A percentile compares a stretch with the other conserved stretches of the same genome.
Conservation (phyloP, 2,329 filamentous ascomycete species). For the Colletotrichum eremochloae region DNA sequence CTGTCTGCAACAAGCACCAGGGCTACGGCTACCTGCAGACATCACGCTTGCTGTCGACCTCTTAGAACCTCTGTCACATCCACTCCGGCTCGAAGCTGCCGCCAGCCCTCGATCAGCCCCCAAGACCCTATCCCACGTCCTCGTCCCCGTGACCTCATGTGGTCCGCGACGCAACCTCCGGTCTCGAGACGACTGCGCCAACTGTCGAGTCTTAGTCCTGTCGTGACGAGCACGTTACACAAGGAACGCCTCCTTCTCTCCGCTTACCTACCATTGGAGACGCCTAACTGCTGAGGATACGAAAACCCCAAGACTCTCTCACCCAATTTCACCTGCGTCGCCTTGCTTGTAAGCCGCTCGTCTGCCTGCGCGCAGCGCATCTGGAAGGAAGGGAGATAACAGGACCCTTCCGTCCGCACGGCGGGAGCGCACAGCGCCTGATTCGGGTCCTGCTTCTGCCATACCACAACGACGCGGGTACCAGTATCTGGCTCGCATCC, state of each 20-base stretch:
- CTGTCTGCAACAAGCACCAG: slow-evolving; percentile 37
- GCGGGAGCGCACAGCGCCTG: slow-evolving; percentile 33
- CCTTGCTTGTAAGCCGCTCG: slow-evolving; percentile 13
- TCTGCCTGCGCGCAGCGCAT: slow-evolving; percentile 28
- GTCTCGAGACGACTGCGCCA: slow-evolving; percentile 42
- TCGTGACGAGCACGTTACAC: slow-evolving; percentile 48
- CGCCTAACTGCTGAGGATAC: slow-evolving; percentile 51
- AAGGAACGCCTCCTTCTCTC: slow-evolving; percentile 50
- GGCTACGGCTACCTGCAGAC: slow-evolving; percentile 42
- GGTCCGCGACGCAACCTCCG: slow-evolving; percentile 41
- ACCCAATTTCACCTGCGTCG: slow-evolving; percentile 2
- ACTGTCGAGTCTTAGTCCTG: slow-evolving; percentile 43
- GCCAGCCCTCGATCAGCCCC: slow-evolving; percentile 34
- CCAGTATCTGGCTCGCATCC: slow-evolving; percentile 23
- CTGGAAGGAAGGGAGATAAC: slow-evolving; percentile 32
- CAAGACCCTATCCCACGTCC: slow-evolving; percentile 24
- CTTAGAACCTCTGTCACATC: slow-evolving; percentile 38
- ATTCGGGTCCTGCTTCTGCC: slow-evolving; percentile 7
- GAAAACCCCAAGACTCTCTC: slow-evolving; percentile 44
- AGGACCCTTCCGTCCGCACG: slow-evolving; percentile 17
- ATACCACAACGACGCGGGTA: slow-evolving; percentile 22
- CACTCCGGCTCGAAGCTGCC: slow-evolving; percentile 27
- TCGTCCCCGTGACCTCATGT: slow-evolving; percentile 42
- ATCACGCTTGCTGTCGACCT: slow-evolving; percentile 35
- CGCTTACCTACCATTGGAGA: slow-evolving; percentile 51